Base-by-base conservation (phyloP, 495 filamentous ascomycete species). In the Oidiodendron maius region DNA sequence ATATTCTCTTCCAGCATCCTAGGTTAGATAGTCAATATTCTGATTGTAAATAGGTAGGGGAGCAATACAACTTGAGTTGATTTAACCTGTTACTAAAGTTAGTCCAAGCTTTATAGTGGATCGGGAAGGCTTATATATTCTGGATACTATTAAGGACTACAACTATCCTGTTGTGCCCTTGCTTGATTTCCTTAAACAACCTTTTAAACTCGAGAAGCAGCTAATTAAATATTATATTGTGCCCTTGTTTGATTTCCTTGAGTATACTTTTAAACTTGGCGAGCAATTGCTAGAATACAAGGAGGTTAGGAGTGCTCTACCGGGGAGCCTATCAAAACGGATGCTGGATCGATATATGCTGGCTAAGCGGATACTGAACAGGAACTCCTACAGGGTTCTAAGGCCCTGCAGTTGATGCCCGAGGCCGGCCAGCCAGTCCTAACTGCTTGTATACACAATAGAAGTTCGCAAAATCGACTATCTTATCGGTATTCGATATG, bases 91-190 rank as follows among this genome's bases (percentile, higher is more conserved):
- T 44, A 12, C 24, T 51, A 18, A 44, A 51, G 25, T 51, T 44
- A 51, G 40, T 44, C 40, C n/a, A 44, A 51, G 35, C 24, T 44
- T 26, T 35, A 23, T 44, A 24, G 21, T 44, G 25, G 24, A 44
- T 37, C n/a, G n/a, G 38, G 39, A 51, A 51, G 43, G 30, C 40
- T 44, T 44, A 51, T 21, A 38, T 44, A 50, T 9, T 50, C 20
- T 50, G 16, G 15, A 50, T 30, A 50, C 1, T 20, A 47, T 43
- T 30, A 34, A 50, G 37, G 24, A 23, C 20, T 8, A 24, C 15
- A 51, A 3, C 44, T 44, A 51, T 35, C 6, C 45, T 28, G 25
- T 45, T 32, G 2, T 22, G 26, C 2, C 48, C 24, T 51, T 44
- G 44, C 22, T 51, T 51, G n/a, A 51, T n/a, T n/a, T n/a, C n/a